These are phyloP conservation scores for Talaromyces amestolkiae DNA, from an alignment of 2,329 filamentous ascomycete genomes.

Conservation along the genomic window DNA sequence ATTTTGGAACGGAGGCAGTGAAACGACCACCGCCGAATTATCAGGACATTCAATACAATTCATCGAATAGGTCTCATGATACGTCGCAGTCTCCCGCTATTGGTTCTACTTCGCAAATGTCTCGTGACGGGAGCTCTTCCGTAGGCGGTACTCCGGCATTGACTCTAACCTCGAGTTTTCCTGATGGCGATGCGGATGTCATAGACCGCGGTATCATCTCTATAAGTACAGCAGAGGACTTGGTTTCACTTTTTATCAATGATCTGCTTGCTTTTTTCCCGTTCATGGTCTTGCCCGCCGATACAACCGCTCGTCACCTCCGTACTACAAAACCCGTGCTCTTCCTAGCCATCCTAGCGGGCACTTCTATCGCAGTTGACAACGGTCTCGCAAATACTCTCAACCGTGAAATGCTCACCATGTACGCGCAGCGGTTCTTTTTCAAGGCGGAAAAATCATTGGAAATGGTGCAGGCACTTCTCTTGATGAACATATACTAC, in stretches of 20 bases:
- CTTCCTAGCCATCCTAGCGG: slow-evolving; percentile 69
- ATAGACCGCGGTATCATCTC: slow-evolving; percentile 34
- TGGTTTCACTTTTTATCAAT: slow-evolving; percentile 33
- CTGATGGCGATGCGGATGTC: slow-evolving; percentile 28
- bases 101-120: slow-evolving; percentile 22
- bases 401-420: slow-evolving; percentile 49
- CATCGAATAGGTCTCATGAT: background rate
- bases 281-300: slow-evolving; percentile 29
- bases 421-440: slow-evolving; percentile 50
- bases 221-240: slow-evolving; percentile 31
- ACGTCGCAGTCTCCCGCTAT: slow-evolving; percentile 27
- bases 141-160: slow-evolving; percentile 23
- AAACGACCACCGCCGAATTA: slow-evolving; percentile 25
- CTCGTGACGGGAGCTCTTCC: slow-evolving; percentile 24
- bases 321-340: slow-evolving; percentile 57
- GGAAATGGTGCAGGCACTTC: slow-evolving; percentile 52
- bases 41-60: slow-evolving; percentile 16
- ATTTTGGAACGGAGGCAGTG: slow-evolving; percentile 24
- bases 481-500: slow-evolving; percentile 52
- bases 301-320: slow-evolving; percentile 32
- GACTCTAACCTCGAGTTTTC: slow-evolving; percentile 23
- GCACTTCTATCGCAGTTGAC: slow-evolving; percentile 58
- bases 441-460: slow-evolving; percentile 52
- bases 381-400: slow-evolving; percentile 42
- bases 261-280: slow-evolving; percentile 33